Evolutionary conservation across 352 stramenopile species (phyloP), one percentile per base, ranked within the genome.

Genomic region (Phytophthora vignae): DNA sequence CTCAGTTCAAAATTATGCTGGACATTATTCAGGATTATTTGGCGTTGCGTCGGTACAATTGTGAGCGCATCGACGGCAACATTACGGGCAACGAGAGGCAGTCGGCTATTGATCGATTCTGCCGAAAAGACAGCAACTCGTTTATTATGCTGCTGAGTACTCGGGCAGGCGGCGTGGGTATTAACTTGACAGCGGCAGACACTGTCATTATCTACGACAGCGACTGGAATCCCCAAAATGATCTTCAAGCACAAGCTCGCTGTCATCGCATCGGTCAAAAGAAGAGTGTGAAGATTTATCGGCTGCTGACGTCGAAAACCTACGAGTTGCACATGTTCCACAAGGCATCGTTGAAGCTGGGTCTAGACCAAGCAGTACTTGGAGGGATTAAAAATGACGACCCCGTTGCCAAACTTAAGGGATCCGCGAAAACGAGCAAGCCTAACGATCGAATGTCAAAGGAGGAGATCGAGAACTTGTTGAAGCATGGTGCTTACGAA

Each of bases 1-100:
- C 94, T 6, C 98, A 99, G 82, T 97, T 98, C 79, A 99, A 98
- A 78, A 99, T 99, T 50, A 99, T 99, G 98, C 85, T 99, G 55
- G 96, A 99, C 77, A 98, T 99, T 46, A 73, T 99, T 21, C 97
- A 99, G 76, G 98, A 99, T 65, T 99, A 99, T 78, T 74, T 99
- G 19, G 73, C 85, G 10, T 70, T 94, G 33, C 90, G 97, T 21
- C 69, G 84, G 33, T 99, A 99, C 73, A 91, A 93, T 49, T 99
- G 91, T 83, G 98, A 99, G 69, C 90, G 98, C 12, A 99, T 99
- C 65, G 98, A 99, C 78, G 98, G 98, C 50, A 98, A 96, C 49
- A 99, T 99, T 63, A 99, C 96, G 21, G 98, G 97, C 40, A 92
- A 98, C 42, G 96, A 99, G 58, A 90, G 98, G 11, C 97, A 99